Conservation (phyloP, 2,329 filamentous ascomycete genomes). For the Trichophyton equinum region DNA sequence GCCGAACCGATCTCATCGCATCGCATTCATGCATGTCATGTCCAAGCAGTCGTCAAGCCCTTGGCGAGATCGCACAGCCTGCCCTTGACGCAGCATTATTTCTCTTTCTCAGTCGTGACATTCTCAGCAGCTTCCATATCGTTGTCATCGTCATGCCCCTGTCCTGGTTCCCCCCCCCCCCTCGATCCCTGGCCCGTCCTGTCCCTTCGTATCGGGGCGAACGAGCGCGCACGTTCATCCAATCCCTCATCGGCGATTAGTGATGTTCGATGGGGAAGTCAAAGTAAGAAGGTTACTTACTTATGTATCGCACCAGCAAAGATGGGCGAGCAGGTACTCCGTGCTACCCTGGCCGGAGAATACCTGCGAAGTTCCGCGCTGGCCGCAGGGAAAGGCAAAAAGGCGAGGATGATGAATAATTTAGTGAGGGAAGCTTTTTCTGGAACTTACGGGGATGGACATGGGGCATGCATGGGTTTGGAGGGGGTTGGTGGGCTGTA, state of each 20-base stretch:
- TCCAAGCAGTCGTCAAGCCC: too few species aligned
- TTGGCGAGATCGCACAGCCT: too few species aligned
- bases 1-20: too few species aligned
- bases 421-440: not conserved
- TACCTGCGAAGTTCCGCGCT: not conserved
- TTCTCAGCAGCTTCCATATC: too few species aligned
- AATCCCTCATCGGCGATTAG: not conserved
- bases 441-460: slow-evolving; percentile 1
- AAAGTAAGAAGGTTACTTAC: too few species aligned
- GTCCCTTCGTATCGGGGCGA: not conserved
- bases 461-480: not conserved
- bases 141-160: not conserved
- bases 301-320: too few species aligned
- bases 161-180: not conserved
- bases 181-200: not conserved
- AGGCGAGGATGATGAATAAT: too few species aligned
- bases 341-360: not conserved
- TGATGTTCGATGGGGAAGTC: too few species aligned
- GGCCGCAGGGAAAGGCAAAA: not conserved
- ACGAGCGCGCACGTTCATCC: not conserved
- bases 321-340: too few species aligned
- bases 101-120: too few species aligned
- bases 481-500: not conserved
- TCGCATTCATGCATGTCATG: too few species aligned
- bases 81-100: too few species aligned